Base-by-base conservation (phyloP, 805 yeast genomes). In the Cyberlindnera galapagoensis region DNA sequence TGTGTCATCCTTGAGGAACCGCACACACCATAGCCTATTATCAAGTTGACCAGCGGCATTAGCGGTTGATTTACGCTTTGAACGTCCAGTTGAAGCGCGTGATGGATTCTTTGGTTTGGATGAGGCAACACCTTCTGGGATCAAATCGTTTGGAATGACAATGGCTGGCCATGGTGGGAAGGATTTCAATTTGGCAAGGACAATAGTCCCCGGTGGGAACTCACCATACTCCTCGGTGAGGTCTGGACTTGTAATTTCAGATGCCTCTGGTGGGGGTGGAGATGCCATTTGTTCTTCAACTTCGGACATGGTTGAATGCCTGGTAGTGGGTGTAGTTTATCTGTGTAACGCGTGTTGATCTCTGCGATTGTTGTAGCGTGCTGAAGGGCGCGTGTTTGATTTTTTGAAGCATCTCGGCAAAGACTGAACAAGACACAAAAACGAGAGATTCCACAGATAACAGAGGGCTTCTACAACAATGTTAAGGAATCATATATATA, bases 91-190 rank as follows among this genome's bases (percentile, higher is more conserved):
- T 1, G 31, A 13, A 46, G 47, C 25, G 14, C 25, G 27, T 8
- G 34, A 18, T 12, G 50, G 33, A 9, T 58, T 42, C 43, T 71
- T 71, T 11, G 85, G 83, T 36, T 65, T 69, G 39, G 64, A 67
- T 12, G 57, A 53, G 17, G 58, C 42, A 18, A 83, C 71, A 43
- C 66, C 60, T 14, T 61, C 71, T 1, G 94, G 92, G 6, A 84
- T 63, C 7, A 72, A 55, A 12, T 67, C 65, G 38, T 62, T 70
- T 2, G 77, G 79, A 4, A 84, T 68, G 4, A 83, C 76, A 75
- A 84, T 77, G 3, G 88, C 87, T 0, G 95, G 95, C 95, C 95
- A 85, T 25, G 88, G 80, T 3, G 94, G 83, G 51, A 76, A 85
- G 7, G 94, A 94, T 49, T 83, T 85, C 29, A 85, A 76, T 55